Evolutionary conservation across 257 asterid genomes (phyloP), one percentile per base, ranked within the genome.

Genomic region (Echium plantagineum): DNA sequence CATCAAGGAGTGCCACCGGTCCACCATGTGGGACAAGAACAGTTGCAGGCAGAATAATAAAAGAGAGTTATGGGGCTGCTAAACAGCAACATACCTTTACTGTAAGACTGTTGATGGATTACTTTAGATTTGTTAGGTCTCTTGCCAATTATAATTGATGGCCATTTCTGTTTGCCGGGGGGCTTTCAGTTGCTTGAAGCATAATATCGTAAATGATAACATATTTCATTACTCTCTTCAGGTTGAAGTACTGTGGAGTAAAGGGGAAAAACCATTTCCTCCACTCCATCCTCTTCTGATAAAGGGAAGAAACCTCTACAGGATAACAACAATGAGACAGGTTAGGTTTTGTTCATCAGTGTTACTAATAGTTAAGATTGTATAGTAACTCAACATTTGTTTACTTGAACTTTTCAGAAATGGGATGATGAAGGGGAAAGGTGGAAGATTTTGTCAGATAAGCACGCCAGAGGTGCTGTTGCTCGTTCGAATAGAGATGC

Each of bases 31-130:
- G 96, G 19, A 87, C 78, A 46, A 76, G 95, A 72, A 46, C 78
- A 58, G 80, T 87, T 49, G 94, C 87, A 6, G 98, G 98, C 32
- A 71, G 95, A 67, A 83, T 90, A 68, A 79, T 90, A 70, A 90
- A 90, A 76, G 98, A 90, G 76, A 85, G 95, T 72, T 90, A 90
- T 57, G 98, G 98, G 35, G 84, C 95, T 54, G 94, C 93, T 64
- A 90, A 85, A 82, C 98, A 90, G 72, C 98, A 90, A 57, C 98
- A 90, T 68, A 87, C 98, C 24, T 90, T 90, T 63, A 85, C 95
- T 60, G 96, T 87, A 62, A 78, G 55, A 12, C 15, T 59, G 24
- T 13, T 42, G 5, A 55, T 67, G 65, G 32, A 42, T 52, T 24
- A 24, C 1, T 3, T 61, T 53, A 10, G 42, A 24, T 61, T 18